Base-by-base conservation (phyloP, 1,139 yeast species). In the Geotrichum carabidarum region DNA sequence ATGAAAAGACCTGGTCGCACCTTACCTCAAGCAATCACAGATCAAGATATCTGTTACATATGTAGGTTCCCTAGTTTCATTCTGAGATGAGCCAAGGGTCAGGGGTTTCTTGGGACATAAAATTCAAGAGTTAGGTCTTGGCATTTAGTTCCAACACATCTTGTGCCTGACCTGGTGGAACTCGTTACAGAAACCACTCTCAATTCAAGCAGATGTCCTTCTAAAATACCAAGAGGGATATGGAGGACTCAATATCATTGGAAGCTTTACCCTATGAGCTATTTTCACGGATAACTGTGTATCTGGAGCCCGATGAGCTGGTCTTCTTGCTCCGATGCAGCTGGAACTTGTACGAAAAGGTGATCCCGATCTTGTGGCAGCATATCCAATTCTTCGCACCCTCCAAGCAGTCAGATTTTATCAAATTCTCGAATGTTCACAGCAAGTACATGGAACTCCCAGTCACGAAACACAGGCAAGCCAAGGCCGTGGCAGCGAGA, bases 361-460 rank as follows among this genome's bases (percentile, higher is more conserved):
- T 48, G 11, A n/a, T 48, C 8, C 50, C 50, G 3, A 40, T 40
- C 14, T 17, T 48, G 9, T 48, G 50, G 50, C 50, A 48, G 40
- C 50, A 48, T 17, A 40, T 48, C 8, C 50, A 48, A 38, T 48
- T 48, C 27, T 48, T 48, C 15, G 22, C 15, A 7, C 40, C 44
- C 9, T 2, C 50, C 1, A 15, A n/a, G 8, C 36, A 40, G 7
- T 14, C 44, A 1, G 50, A 48, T 3, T 48, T 38, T 41, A 30
- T 36, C 18, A 30, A 48, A 14, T 48, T 38, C 30, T 30, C 50
- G 9, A 38, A 48, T 18, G 37, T 48, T 7, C 32, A 38, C 30
- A 14, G n/a, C 7, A n/a, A 41, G 11, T 48, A 48, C 17, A 15
- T 48, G 17, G 14, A 8, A 5, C n/a, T 38, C 3, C 31, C 44